phyloP scores from a whole-genome alignment of 345 rosid genomes.

The Viola odorata region DNA sequence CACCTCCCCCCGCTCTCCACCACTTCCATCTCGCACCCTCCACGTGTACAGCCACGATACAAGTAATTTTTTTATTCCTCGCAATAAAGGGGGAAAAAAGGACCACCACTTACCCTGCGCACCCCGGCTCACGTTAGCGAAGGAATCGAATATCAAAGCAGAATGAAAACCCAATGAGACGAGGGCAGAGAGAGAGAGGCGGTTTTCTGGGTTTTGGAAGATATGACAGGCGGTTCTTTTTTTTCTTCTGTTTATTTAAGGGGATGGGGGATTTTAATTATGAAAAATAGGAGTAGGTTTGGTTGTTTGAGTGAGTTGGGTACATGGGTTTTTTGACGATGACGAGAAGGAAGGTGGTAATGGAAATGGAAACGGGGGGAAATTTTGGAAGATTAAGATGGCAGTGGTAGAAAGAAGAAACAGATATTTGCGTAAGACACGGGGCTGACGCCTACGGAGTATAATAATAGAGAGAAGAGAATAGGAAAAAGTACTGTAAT shows the following conservation, averaged over 20 bases:
- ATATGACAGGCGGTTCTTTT: not conserved
- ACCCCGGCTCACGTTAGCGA: constrained; percentile 14
- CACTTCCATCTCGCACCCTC: constrained; percentile 21
- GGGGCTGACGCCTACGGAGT: constrained; percentile 33
- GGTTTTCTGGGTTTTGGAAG: constrained; percentile 13
- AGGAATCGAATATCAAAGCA: not conserved
- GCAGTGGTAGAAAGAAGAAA: not conserved
- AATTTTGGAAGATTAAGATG: not conserved
- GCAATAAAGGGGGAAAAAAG: too few relatives aligned
- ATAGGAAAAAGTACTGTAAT: not conserved
- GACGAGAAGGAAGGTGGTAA: not conserved
- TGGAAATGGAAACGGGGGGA: too few relatives aligned
- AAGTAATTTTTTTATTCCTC: too few relatives aligned
- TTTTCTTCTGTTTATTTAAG: too few relatives aligned
- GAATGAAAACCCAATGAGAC: not conserved
- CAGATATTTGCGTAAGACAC: constrained; percentile 30
- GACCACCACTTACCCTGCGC: constrained; percentile 10
- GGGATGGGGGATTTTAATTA: too few relatives aligned
- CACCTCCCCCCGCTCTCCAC: constrained; percentile 39
- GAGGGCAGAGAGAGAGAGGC: not conserved
- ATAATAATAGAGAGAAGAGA: not conserved
- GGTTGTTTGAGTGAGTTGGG: too few relatives aligned
- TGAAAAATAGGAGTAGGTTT: too few relatives aligned
- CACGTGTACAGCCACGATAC: constrained; percentile 9
- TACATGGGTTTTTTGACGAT: too few relatives aligned